Evolutionary conservation across 331 rosid species (phyloP), one percentile per base, ranked within the genome.

Genomic region (Arachis monticola): DNA sequence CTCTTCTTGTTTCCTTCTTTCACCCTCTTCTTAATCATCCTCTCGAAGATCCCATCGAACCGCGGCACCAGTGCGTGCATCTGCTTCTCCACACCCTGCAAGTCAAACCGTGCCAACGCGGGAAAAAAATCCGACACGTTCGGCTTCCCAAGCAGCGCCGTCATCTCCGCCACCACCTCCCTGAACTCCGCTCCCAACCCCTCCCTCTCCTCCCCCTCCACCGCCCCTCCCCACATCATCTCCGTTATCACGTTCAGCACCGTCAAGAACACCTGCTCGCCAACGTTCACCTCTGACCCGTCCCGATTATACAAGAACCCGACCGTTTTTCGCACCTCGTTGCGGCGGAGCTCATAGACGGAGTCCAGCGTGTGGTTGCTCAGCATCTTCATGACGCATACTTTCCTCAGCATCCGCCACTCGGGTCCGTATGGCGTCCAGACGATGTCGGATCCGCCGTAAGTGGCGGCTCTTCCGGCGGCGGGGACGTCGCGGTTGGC

Each of bases 331-430:
- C 92, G 83, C 5, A 92, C 64, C 80, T 94, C 87, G 1, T 62
- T 70, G 0, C 91, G 87, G 0, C 97, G 93, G 2, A 83, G 90
- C 1, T 47, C 69, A 77, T 90, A 89, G 0, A 88, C 88, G 2
- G 92, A 84, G 53, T 94, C 95, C 11, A 94, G 64, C 9, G 89
- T 83, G 2, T 62, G 59, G 72, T 87, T 83, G 69, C 96, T 88
- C 1, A 92, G 88, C 99, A 94, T 92, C 84, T 90, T 94, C 3
- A 79, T 12, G 13, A 74, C 87, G 32, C 91, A 88, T 0, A 88
- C 87, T 76, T 89, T 93, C 61, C 98, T 64, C 74, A 91, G 46
- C 97, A 87, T 91, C 45, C 97, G 70, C 98, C 98, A 93, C 46
- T 91, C 90, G 0, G 89, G 72, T 5, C 96, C 96, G 51, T 93